phyloP scores from a whole-genome alignment of 1,284 basidiomycete genomes.

The Anthracocystis walkeri region DNA sequence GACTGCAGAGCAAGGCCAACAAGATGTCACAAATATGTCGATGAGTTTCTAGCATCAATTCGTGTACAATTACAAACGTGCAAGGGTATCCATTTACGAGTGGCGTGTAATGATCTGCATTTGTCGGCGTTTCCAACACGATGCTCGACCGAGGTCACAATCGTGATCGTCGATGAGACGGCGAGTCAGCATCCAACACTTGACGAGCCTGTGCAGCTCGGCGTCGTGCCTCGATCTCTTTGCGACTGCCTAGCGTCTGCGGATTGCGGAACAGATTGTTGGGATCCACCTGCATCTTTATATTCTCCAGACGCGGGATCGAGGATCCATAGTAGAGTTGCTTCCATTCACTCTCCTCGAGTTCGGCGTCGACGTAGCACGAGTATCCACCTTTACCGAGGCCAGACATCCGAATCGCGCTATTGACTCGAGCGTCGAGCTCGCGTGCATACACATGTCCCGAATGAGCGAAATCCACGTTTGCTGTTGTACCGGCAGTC shows the following conservation, averaged over 20 bases:
- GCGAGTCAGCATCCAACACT: background rate
- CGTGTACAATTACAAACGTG: background rate
- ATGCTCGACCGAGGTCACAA: conserved; percentile 3
- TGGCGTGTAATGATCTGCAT: background rate
- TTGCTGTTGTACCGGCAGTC: conserved; percentile 41
- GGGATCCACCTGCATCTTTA: conserved; percentile 57
- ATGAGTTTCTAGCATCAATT: background rate
- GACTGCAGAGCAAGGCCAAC: background rate
- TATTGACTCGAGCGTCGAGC: conserved; percentile 37
- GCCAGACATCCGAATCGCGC: conserved; percentile 33
- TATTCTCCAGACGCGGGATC: conserved; percentile 34
- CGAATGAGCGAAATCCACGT: conserved; percentile 28
- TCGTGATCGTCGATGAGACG: conserved; percentile 6
- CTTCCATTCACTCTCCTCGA: conserved; percentile 50
- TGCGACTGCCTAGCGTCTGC: conserved; percentile 43
- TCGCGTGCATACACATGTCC: conserved; percentile 26
- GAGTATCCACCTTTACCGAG: conserved; percentile 42
- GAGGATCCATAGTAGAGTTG: conserved; percentile 53
- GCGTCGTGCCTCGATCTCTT: conserved; percentile 29
- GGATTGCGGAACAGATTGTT: conserved; percentile 55
- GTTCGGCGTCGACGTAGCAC: conserved; percentile 60
- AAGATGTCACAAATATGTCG: background rate
- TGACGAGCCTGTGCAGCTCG: conserved; percentile 3
- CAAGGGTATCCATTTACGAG: background rate
- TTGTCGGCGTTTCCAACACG: background rate